Base-by-base conservation (phyloP, 495 filamentous ascomycete genomes). In the Penicillium taxi region DNA sequence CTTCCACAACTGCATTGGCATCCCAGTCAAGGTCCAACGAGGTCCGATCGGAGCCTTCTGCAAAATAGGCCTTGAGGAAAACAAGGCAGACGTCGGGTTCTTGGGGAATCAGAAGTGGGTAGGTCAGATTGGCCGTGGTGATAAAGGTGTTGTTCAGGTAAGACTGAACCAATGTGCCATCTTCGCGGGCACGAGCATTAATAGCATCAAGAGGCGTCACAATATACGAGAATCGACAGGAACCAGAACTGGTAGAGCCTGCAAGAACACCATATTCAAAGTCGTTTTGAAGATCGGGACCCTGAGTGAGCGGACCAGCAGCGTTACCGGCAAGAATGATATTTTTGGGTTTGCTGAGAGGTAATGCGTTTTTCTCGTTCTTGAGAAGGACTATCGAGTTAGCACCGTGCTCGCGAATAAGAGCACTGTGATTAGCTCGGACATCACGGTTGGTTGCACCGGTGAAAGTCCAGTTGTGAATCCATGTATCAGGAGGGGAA, bases 321-420 rank as follows among this genome's bases (percentile, higher is more conserved):
- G 81, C 79, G 13, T 79, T 73, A 7, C 80, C 80, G 38, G 80
- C 73, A 12, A 84, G 65, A 9, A 43, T 50, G 13, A 84, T 66
- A 45, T 66, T 76, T 25, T 50, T 58, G 5, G 72, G 68, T 0
- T 50, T 55, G 6, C 55, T 59, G 23, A 83, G 53, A 0, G 79
- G 80, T 3, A 85, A 50, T 3, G 66, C 61, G 16, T 60, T 53
- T 19, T 72, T 65, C 8, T 49, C 45, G 37, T 83, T 84, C 59
- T 85, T 83, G 0, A 85, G 57, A 21, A 84, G 44, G 1, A 82
- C 78, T 5, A 63, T 72, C 7, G 71, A 72, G 21, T 71, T 75
- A 6, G 74, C 70, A 7, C 67, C 74, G n/a, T 76, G 69, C 45
- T 72, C 53, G 4, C 76, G 65, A 39, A 81, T 79, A 21, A 74